phyloP scores from a whole-genome alignment of 73 alveolate genomes.

The Tetrahymena malaccensis region DNA sequence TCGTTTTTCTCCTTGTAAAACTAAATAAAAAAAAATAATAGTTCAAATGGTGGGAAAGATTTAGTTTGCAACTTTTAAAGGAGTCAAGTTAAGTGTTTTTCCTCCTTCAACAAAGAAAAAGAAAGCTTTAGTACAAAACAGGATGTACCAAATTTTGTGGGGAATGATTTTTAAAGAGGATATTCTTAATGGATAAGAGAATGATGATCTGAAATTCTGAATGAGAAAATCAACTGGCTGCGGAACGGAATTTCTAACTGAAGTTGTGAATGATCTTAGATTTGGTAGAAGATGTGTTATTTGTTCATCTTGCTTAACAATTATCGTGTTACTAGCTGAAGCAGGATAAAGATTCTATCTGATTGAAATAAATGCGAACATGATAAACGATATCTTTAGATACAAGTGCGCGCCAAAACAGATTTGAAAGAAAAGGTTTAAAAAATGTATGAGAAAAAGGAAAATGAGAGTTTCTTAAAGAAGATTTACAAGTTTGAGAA shows the following conservation, averaged over 20 bases:
- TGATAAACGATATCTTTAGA: background rate
- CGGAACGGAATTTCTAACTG: background rate
- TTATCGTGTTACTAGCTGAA: background rate
- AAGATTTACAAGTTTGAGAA: background rate
- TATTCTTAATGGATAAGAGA: background rate
- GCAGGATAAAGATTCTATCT: background rate
- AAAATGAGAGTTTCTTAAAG: background rate
- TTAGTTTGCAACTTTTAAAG: background rate
- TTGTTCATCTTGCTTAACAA: background rate
- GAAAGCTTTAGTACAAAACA: background rate
- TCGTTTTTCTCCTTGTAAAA: background rate
- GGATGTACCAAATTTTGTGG: background rate
- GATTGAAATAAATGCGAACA: background rate
- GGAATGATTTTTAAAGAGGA: background rate
- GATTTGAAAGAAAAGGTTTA: background rate
- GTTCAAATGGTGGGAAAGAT: background rate
- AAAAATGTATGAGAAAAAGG: background rate
- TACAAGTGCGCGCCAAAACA: background rate
- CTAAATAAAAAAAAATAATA: background rate
- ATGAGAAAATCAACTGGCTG: background rate
- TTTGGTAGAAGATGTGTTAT: background rate
- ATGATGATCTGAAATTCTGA: background rate
- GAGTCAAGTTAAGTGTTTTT: background rate
- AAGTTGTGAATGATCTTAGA: background rate
- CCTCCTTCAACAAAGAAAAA: background rate